Conservation (phyloP, 805 yeast genomes). For the Starmerella kuoi region DNA sequence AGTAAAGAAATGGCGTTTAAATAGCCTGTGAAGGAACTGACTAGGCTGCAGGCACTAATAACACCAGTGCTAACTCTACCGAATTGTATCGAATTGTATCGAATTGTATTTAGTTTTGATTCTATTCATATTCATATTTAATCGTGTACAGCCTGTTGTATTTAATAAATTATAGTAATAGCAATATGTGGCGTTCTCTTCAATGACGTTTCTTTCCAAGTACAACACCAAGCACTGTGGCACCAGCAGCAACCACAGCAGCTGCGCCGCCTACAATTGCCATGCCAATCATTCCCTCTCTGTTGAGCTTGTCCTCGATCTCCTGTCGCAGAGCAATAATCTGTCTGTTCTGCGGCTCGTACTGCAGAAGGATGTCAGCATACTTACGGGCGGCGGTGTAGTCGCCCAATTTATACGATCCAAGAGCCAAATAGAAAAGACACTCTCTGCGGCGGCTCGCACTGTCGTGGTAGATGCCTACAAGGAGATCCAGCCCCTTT, state of each 20-base stretch:
- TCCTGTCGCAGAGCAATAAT: conserved; percentile 57
- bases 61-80: no score
- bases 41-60: no score
- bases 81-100: no score
- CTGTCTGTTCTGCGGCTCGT: conserved; percentile 79
- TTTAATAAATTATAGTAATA: no score
- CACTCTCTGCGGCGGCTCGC: conserved; percentile 82
- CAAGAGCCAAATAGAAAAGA: conserved; percentile 74
- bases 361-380: conserved; percentile 58
- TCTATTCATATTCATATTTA: no score
- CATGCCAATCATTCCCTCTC: conserved; percentile 78
- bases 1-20: no score
- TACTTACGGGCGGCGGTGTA: conserved; percentile 75
- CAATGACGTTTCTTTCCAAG: conserved; percentile 19
- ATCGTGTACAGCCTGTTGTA: no score
- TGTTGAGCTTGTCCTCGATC: conserved; percentile 73
- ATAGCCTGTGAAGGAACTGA: no score
- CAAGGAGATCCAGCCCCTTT: conserved; percentile 65
- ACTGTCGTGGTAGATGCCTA: conserved; percentile 48
- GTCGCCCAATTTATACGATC: conserved; percentile 80
- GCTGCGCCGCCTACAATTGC: conserved; percentile 78
- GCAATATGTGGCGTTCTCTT: no score
- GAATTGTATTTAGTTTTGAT: no score
- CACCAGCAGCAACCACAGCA: conserved; percentile 69
- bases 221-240: conserved; percentile 33